Conservation (phyloP, 805 yeast species). For the Monosporozyma siamensis region DNA sequence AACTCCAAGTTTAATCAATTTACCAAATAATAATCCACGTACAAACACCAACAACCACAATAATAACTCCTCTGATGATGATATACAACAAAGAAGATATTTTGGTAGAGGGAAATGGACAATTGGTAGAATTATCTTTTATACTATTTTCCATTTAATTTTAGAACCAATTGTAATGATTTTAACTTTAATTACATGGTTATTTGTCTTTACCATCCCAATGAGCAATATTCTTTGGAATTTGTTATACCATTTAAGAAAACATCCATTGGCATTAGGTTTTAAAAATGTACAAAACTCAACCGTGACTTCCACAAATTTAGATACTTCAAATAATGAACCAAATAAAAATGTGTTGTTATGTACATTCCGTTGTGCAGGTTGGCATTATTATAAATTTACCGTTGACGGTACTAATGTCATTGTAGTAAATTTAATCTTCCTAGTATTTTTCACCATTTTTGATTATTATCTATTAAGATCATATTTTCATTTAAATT, state of each 20-base stretch:
- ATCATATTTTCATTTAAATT: constrained; percentile 32
- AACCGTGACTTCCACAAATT: neutral
- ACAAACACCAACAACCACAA: neutral
- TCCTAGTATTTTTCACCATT: constrained; percentile 73
- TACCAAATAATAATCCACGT: neutral
- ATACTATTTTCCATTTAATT: constrained; percentile 54
- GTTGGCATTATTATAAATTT: constrained; percentile 88
- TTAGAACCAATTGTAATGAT: constrained; percentile 57
- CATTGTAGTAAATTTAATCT: constrained; percentile 75
- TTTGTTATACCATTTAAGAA: constrained; percentile 65
- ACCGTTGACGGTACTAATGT: constrained; percentile 95
- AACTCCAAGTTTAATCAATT: neutral
- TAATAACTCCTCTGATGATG: neutral
- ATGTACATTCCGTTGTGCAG: constrained; percentile 88
- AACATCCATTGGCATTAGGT: constrained; percentile 84
- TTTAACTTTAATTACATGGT: constrained; percentile 62
- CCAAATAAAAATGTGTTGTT: constrained; percentile 52
- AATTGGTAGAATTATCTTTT: constrained; percentile 70
- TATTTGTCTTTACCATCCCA: constrained; percentile 81
- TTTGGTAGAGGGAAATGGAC: constrained; percentile 95
- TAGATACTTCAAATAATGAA: constrained; percentile 8
- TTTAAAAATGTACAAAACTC: constrained; percentile 48
- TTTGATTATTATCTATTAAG: constrained; percentile 61
- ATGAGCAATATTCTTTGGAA: constrained; percentile 74
- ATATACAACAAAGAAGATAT: constrained; percentile 39